These are phyloP conservation scores for Bocquillonia castaneifolia DNA, from an alignment of 441 rosid genomes.

Conservation along the genomic window DNA sequence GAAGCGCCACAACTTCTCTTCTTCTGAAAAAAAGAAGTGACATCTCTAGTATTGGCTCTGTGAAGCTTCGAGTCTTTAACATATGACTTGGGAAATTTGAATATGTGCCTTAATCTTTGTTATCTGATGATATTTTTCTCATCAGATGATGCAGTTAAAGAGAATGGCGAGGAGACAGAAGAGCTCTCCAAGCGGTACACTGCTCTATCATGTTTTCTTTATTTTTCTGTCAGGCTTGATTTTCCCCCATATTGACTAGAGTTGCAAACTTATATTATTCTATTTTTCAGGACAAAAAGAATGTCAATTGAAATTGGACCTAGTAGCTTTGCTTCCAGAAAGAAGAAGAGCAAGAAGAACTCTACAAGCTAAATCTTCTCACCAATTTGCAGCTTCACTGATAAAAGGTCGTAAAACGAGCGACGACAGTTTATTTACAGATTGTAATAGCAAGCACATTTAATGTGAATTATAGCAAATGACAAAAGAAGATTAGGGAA, in stretches of 20 bases:
- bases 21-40: no score
- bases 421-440: neutral
- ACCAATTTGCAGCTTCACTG: neutral
- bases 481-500: neutral
- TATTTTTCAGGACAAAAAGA: constrained; percentile 60
- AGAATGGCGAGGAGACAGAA: constrained; percentile 37
- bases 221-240: neutral
- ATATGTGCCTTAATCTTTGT: no score
- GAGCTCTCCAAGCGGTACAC: constrained; percentile 43
- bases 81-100: no score
- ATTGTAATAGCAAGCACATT: neutral
- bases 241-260: neutral
- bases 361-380: constrained; percentile 17
- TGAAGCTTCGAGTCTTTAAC: no score
- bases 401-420: neutral
- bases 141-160: constrained; percentile 31
- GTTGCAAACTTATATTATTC: neutral
- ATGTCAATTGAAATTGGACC: constrained; percentile 66
- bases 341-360: constrained; percentile 62
- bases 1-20: no score
- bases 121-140: constrained; percentile 13
- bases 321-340: constrained; percentile 56
- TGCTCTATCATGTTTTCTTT: neutral
- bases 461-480: neutral
- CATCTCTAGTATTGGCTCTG: no score